These are phyloP conservation scores for Ophiocordyceps camponoti-leonardi DNA, from an alignment of 2,329 filamentous ascomycete species.

Conservation along the genomic window DNA sequence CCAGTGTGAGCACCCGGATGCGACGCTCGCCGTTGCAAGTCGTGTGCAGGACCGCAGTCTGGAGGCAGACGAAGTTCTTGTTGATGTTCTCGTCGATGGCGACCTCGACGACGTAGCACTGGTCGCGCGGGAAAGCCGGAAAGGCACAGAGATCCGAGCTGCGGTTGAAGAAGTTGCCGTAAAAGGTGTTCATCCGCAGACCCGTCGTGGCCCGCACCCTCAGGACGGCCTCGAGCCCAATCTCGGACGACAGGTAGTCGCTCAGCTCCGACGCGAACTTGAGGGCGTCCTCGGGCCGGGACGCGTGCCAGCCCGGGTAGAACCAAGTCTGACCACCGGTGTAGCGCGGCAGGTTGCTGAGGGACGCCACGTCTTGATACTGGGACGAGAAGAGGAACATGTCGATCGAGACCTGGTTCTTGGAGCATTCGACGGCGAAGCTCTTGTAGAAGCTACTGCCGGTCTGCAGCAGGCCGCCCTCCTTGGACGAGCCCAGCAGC, in stretches of 20 bases:
- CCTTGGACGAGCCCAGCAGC: conserved; percentile 81
- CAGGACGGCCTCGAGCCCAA: conserved; percentile 88
- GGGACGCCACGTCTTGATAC: conserved; percentile 91
- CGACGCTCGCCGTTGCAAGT: conserved; percentile 94
- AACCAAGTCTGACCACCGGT: conserved; percentile 97
- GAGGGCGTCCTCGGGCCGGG: conserved; percentile 83
- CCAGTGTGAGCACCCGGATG: conserved; percentile 85
- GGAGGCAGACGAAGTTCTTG: conserved; percentile 82
- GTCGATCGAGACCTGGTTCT: conserved; percentile 95
- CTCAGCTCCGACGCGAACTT: conserved; percentile 96
- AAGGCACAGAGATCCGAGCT: conserved; percentile 96
- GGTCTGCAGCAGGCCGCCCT: conserved; percentile 73
- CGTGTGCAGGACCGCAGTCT: conserved; percentile 89
- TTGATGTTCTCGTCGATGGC: conserved; percentile 90
- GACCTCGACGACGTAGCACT: conserved; percentile 95
- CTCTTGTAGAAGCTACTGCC: conserved; percentile 97
- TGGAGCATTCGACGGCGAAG: conserved; percentile 96
- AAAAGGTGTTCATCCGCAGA: conserved; percentile 92
- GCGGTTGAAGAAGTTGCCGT: conserved; percentile 98
- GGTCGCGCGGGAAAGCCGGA: conserved; percentile 91
- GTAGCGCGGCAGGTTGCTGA: conserved; percentile 89
- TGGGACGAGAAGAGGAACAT: conserved; percentile 96
- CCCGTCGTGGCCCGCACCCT: conserved; percentile 90
- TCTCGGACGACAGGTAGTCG: conserved; percentile 91
- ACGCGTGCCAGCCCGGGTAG: conserved; percentile 95